Conservation (phyloP, 805 yeast genomes). For the Wickerhamiella musiphila region DNA sequence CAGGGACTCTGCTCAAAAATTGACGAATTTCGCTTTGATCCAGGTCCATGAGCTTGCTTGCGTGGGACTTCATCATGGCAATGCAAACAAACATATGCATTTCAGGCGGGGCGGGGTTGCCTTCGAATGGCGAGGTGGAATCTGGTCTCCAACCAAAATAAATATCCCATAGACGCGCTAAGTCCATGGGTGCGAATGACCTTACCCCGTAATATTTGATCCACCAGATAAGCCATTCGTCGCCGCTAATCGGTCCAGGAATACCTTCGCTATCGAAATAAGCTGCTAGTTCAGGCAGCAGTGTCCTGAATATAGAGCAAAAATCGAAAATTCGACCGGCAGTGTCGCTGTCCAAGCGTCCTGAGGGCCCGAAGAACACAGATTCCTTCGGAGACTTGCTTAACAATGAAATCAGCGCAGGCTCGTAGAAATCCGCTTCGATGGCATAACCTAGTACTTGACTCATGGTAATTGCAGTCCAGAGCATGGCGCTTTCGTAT, state of each 20-base stretch:
- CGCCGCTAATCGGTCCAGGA: conserved; percentile 41
- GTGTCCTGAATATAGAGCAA: conserved; percentile 40
- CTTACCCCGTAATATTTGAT: conserved; percentile 77
- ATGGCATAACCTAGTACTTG: conserved; percentile 66
- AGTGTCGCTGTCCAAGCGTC: conserved; percentile 25
- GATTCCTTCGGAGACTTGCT: too few species aligned
- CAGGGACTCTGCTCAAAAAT: conserved; percentile 27
- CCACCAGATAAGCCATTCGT: conserved; percentile 94
- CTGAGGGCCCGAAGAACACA: conserved; percentile 31
- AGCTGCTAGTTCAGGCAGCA: conserved; percentile 58
- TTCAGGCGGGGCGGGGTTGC: conserved; percentile 2
- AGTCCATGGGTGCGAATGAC: conserved; percentile 61
- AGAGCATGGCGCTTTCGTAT: conserved; percentile 67
- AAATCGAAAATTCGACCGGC: conserved; percentile 55
- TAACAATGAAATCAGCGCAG: conserved; percentile 51
- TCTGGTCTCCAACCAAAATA: conserved; percentile 46
- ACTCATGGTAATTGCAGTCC: conserved; percentile 77
- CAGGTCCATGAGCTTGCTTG: conserved; percentile 60
- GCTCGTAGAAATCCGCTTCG: conserved; percentile 42
- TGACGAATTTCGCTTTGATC: conserved; percentile 84
- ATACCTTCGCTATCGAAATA: conserved; percentile 70
- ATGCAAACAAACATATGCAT: conserved; percentile 55
- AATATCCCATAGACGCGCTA: conserved; percentile 84
- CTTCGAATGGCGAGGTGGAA: conserved; percentile 1
- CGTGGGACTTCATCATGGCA: conserved; percentile 66